Evolutionary conservation across 2,329 filamentous ascomycete species (phyloP).

Genomic region (Aureobasidium sp.): DNA sequence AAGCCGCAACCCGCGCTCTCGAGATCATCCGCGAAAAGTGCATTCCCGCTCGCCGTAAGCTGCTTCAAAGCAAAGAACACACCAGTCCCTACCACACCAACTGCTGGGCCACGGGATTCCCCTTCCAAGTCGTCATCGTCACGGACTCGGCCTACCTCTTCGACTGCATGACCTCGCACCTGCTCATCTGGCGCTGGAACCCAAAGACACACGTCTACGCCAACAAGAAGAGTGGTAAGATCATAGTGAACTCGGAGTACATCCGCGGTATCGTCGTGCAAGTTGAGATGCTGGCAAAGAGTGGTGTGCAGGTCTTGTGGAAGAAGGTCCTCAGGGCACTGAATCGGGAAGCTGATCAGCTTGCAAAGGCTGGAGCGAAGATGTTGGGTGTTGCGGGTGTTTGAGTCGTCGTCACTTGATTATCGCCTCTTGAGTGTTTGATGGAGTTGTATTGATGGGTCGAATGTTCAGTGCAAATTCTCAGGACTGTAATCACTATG

Average conservation of each 20-base stretch:
- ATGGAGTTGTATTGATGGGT: not conserved
- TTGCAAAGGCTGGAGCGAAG: not conserved
- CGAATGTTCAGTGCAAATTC: too few relatives aligned
- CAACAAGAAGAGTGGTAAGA: constrained; percentile 1
- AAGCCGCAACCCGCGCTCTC: not conserved
- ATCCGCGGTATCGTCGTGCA: not conserved
- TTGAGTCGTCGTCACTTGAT: not conserved
- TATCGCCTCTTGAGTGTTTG: not conserved
- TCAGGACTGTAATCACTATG: too few relatives aligned
- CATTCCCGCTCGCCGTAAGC: not conserved
- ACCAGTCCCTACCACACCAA: not conserved
- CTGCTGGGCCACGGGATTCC: not conserved
- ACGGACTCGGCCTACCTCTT: not conserved
- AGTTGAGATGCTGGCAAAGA: not conserved
- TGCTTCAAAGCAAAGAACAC: not conserved
- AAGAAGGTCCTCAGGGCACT: not conserved
- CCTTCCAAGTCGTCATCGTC: not conserved
- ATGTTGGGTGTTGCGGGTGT: not conserved
- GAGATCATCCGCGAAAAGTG: not conserved
- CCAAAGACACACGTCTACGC: not conserved
- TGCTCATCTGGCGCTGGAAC: not conserved
- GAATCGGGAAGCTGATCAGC: not conserved
- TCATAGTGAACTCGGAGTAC: not conserved
- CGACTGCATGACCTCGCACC: not conserved
- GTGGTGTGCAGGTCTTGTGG: constrained; percentile 1